A percentile compares a stretch with the other conserved stretches of the same genome.
Conservation (phyloP, 192 early-diverging fungal species). For the Linderina pennispora region DNA sequence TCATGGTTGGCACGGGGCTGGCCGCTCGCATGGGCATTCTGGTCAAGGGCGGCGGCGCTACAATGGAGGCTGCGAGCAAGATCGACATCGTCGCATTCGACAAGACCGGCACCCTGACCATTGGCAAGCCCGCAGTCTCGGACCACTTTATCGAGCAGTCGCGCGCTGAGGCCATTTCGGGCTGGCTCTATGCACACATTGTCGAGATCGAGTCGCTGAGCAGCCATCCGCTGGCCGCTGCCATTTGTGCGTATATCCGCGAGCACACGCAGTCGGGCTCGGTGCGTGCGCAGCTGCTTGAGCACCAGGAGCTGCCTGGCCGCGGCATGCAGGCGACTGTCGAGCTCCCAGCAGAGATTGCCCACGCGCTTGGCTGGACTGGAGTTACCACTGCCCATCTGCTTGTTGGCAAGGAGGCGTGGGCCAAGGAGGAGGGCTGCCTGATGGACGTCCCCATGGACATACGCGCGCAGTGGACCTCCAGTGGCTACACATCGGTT, state of each 20-base stretch:
- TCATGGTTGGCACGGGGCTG: slow-evolving; percentile 98
- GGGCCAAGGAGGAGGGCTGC: slow-evolving; percentile 52
- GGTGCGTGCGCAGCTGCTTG: slow-evolving; percentile 11
- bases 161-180: slow-evolving; percentile 13
- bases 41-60: slow-evolving; percentile 86
- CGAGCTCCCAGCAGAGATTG: slow-evolving; percentile 8
- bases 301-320: slow-evolving; percentile 34
- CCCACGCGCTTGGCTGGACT: slow-evolving; percentile 21
- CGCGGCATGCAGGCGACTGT: slow-evolving; percentile 35
- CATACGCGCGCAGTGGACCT: slow-evolving; percentile 40
- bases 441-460: slow-evolving; percentile 31
- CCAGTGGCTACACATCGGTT: slow-evolving; percentile 62
- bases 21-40: slow-evolving; percentile 89
- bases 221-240: slow-evolving; percentile 83
- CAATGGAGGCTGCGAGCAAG: slow-evolving; percentile 74
- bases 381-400: slow-evolving; percentile 9
- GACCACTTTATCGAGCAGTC: slow-evolving; percentile 17
- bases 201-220: slow-evolving; percentile 71
- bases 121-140: slow-evolving; percentile 61
- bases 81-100: slow-evolving; percentile 92
- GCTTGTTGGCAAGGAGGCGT: slow-evolving; percentile 67
- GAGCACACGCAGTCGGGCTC: neutral
- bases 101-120: slow-evolving; percentile 94
- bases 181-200: slow-evolving; percentile 45
- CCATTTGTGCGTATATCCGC: slow-evolving; percentile 59